These are phyloP conservation scores for Pichia norvegensis DNA, from an alignment of 1,139 yeast genomes.

Conservation along the genomic window DNA sequence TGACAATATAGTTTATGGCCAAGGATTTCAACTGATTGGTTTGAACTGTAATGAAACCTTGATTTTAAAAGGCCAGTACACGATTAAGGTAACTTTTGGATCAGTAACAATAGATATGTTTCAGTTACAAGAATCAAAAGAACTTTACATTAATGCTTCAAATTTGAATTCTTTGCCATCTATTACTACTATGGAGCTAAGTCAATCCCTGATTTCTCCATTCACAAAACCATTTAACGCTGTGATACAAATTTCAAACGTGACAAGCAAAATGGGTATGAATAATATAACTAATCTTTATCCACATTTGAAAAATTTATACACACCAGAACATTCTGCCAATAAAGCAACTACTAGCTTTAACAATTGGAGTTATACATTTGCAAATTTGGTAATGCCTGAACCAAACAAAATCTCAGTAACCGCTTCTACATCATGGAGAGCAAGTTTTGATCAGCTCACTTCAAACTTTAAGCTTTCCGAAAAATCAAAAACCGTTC, in stretches of 20 bases:
- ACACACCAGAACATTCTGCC: slow-evolving; percentile 15
- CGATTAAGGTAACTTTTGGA: slow-evolving; percentile 49
- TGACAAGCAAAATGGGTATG: neutral
- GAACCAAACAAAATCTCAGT: slow-evolving; percentile 10
- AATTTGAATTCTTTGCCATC: slow-evolving; percentile 48
- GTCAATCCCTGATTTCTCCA: neutral
- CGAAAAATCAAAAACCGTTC: slow-evolving; percentile 22
- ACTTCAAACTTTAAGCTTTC: neutral
- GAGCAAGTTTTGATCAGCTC: slow-evolving; percentile 10
- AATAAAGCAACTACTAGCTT: neutral
- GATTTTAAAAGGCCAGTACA: slow-evolving; percentile 52
- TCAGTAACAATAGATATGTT: slow-evolving; percentile 37
- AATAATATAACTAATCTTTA: slow-evolving; percentile 36
- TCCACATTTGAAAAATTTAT: slow-evolving; percentile 42
- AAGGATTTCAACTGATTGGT: slow-evolving; percentile 34
- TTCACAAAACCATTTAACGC: slow-evolving; percentile 1
- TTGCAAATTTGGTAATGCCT: slow-evolving; percentile 3
- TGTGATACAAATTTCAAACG: slow-evolving; percentile 6
- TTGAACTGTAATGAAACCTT: slow-evolving; percentile 42
- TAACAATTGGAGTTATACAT: slow-evolving; percentile 17
- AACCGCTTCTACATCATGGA: slow-evolving; percentile 23
- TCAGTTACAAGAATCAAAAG: neutral
- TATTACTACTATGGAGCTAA: slow-evolving; percentile 28
- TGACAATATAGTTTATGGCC: slow-evolving; percentile 25
- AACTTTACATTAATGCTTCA: slow-evolving; percentile 41